phyloP scores from a whole-genome alignment of 305 asterid genomes.

The Fraxinus platypoda region DNA sequence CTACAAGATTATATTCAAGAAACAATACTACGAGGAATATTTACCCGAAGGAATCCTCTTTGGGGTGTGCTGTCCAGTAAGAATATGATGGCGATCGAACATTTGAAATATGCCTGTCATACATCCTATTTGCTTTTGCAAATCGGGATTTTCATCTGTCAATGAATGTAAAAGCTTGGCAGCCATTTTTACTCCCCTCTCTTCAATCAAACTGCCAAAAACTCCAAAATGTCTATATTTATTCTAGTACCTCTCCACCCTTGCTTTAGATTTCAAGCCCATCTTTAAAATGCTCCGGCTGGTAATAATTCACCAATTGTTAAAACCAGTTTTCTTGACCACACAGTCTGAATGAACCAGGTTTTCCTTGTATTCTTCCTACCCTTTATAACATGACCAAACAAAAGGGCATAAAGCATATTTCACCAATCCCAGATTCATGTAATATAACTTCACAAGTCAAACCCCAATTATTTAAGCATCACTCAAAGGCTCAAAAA shows the following conservation, averaged over 20 bases:
- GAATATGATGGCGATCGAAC: constrained; percentile 67
- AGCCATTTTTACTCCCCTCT: constrained; percentile 52
- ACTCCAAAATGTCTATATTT: background rate
- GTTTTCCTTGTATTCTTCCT: background rate
- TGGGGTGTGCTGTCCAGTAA: constrained; percentile 50
- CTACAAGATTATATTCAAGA: background rate
- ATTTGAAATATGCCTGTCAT: constrained; percentile 86
- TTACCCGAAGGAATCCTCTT: constrained; percentile 59
- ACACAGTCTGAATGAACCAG: background rate
- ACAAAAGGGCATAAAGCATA: constrained; percentile 7
- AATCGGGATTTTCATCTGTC: constrained; percentile 69
- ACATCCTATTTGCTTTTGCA: constrained; percentile 91
- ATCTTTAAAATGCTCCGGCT: constrained; percentile 3
- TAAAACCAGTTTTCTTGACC: constrained; percentile 8
- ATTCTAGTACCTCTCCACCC: constrained; percentile 5
- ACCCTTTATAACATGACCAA: constrained; percentile 3
- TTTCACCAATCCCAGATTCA: background rate
- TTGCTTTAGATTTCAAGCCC: constrained; percentile 4
- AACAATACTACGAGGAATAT: background rate
- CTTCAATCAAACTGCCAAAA: constrained; percentile 14
- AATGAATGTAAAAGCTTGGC: constrained; percentile 75
- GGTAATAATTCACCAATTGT: constrained; percentile 2
- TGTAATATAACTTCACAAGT: constrained; percentile 1
- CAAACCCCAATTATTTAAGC: constrained; percentile 15
- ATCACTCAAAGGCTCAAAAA: background rate